Evolutionary conservation across 345 rosid species (phyloP).

Genomic region (Mercurialis annua): DNA sequence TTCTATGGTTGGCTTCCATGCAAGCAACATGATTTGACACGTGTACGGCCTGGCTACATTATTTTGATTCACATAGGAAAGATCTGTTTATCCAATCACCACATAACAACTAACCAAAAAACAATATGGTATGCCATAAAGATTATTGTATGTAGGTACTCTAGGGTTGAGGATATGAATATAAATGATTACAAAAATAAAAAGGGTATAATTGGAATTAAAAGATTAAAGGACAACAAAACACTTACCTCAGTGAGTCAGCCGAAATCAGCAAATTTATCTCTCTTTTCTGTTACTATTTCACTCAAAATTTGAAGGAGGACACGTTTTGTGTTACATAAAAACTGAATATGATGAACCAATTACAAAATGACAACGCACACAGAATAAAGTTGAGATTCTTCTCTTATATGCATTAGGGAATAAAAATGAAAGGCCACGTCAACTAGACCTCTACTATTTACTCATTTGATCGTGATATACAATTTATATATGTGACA

Average conservation of each 20-base stretch:
- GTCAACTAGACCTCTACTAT: background rate
- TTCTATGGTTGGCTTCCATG: too few species aligned
- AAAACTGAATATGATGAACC: background rate
- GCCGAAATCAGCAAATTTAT: background rate
- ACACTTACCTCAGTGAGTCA: constrained; percentile 1
- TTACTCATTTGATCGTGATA: background rate
- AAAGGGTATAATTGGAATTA: background rate
- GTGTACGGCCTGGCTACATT: too few species aligned
- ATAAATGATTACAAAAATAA: too few species aligned
- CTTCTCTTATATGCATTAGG: background rate
- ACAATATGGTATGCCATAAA: too few species aligned
- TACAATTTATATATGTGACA: background rate
- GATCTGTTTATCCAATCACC: too few species aligned
- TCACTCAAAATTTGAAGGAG: background rate
- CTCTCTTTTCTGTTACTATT: constrained; percentile 17
- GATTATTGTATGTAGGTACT: too few species aligned
- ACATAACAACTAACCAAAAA: too few species aligned
- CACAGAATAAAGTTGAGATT: background rate
- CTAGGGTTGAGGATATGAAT: too few species aligned
- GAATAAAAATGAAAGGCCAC: constrained; percentile 9
- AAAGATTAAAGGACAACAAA: constrained; percentile 5
- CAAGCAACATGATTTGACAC: background rate
- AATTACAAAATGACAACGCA: too few species aligned
- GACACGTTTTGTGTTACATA: background rate
- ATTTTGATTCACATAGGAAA: too few species aligned